phyloP scores from a whole-genome alignment of 1,139 yeast species.

The Candida sp. region DNA sequence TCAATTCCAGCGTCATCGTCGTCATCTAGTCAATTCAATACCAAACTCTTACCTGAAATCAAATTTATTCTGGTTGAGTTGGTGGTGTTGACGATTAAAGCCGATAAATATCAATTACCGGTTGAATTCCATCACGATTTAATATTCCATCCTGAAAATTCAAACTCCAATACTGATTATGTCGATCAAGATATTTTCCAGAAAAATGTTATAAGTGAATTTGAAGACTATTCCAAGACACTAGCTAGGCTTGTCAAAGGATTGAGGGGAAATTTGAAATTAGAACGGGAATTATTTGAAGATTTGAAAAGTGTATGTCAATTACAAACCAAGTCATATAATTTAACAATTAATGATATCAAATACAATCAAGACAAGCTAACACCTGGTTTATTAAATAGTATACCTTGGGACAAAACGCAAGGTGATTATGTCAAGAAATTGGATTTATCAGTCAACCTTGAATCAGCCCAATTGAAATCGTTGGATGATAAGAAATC shows the following conservation, averaged over 20 bases:
- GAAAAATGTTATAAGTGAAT: slow-evolving; percentile 19
- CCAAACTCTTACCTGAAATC: slow-evolving; percentile 23
- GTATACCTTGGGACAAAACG: slow-evolving; percentile 4
- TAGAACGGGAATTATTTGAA: slow-evolving; percentile 27
- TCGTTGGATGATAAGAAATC: slow-evolving; percentile 4
- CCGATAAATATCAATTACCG: slow-evolving; percentile 31
- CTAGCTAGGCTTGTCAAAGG: slow-evolving; percentile 16
- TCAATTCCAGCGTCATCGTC: no score
- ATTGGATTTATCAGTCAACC: slow-evolving; percentile 8
- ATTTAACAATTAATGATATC: slow-evolving; percentile 17
- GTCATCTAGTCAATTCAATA: neutral
- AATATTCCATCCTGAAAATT: slow-evolving; percentile 20
- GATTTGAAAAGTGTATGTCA: slow-evolving; percentile 28
- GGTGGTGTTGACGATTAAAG: slow-evolving; percentile 28
- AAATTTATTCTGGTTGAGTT: slow-evolving; percentile 28
- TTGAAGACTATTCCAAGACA: slow-evolving; percentile 16
- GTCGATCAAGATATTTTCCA: slow-evolving; percentile 23
- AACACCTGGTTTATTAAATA: slow-evolving; percentile 3
- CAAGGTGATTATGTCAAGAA: slow-evolving; percentile 4
- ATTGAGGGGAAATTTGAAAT: slow-evolving; percentile 24
- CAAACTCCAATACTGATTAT: slow-evolving; percentile 8
- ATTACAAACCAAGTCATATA: slow-evolving; percentile 24
- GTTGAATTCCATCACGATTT: slow-evolving; percentile 40
- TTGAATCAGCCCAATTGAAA: slow-evolving; percentile 8
- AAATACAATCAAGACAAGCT: slow-evolving; percentile 4